phyloP scores from a whole-genome alignment of 176 grass and related monocot genomes.

The Canna indica region DNA sequence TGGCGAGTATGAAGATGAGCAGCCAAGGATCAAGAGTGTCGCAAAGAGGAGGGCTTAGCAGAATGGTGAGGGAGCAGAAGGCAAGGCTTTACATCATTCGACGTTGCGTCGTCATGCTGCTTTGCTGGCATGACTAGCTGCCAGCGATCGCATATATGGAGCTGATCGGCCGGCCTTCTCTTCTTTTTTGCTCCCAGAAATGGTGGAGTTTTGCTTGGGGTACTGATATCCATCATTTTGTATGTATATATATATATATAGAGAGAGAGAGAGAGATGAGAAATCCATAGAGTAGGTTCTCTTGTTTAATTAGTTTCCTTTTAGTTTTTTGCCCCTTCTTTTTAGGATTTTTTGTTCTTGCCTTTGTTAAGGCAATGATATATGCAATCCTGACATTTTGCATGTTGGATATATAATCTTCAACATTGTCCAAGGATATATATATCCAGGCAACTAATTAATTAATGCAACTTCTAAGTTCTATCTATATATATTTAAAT shows the following conservation, averaged over 20 bases:
- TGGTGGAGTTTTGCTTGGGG: background rate
- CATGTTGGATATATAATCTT: no score
- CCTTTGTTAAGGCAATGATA: no score
- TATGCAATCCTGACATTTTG: no score
- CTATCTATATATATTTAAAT: no score
- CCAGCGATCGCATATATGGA: no score
- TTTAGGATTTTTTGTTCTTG: no score
- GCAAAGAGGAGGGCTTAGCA: conserved; percentile 14
- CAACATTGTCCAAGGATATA: no score
- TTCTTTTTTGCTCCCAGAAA: background rate
- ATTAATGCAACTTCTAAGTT: no score
- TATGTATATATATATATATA: background rate
- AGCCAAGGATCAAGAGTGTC: background rate
- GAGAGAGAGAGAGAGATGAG: background rate
- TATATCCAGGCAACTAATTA: no score
- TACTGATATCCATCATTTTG: background rate
- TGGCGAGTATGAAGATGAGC: conserved; percentile 15
- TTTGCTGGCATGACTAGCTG: conserved; percentile 28
- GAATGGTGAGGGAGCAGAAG: conserved; percentile 35
- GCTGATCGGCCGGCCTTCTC: no score
- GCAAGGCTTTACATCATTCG: conserved; percentile 38
- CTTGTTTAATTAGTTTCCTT: background rate
- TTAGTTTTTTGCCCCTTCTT: no score
- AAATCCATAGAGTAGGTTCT: background rate
- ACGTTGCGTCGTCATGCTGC: conserved; percentile 26